These are phyloP conservation scores for Acanthamoeba sp. DNA, from an alignment of 208 protist species.

Conservation along the genomic window DNA sequence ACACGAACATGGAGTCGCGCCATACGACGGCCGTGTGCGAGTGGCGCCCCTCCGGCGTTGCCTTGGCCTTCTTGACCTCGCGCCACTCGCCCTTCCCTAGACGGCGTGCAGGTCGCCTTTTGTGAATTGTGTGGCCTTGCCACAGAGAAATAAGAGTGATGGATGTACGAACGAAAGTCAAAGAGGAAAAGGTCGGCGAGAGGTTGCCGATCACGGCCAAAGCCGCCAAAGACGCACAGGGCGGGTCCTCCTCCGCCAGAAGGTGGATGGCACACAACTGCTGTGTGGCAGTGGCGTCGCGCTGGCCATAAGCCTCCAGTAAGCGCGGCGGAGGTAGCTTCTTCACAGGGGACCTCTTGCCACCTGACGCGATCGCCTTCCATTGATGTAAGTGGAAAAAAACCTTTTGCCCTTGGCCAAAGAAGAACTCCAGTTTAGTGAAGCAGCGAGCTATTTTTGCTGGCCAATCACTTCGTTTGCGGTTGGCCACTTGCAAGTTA, in stretches of 20 bases:
- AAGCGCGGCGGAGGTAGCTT: too few species aligned
- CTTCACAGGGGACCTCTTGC: neutral
- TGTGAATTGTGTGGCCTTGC: neutral
- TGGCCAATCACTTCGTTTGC: too few species aligned
- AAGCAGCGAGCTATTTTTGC: too few species aligned
- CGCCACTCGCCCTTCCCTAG: neutral
- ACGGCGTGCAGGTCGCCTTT: too few species aligned
- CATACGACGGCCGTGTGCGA: conserved; percentile 38
- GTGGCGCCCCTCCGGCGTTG: neutral
- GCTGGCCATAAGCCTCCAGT: neutral
- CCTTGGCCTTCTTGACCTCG: neutral
- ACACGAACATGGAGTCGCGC: conserved; percentile 59
- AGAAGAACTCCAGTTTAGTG: too few species aligned
- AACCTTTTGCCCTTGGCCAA: too few species aligned
- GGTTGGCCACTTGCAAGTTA: too few species aligned
- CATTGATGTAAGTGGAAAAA: too few species aligned
- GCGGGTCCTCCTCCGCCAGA: neutral
- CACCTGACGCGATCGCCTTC: too few species aligned
- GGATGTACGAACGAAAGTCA: neutral
- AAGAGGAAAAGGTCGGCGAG: conserved; percentile 32
- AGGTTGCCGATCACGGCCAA: neutral
- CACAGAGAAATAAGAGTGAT: too few species aligned
- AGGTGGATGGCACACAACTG: neutral
- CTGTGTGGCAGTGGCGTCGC: neutral
- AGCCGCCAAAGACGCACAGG: conserved; percentile 51